These are phyloP conservation scores for Uronychia binucleata DNA, from an alignment of 73 alveolate genomes.

Conservation along the genomic window DNA sequence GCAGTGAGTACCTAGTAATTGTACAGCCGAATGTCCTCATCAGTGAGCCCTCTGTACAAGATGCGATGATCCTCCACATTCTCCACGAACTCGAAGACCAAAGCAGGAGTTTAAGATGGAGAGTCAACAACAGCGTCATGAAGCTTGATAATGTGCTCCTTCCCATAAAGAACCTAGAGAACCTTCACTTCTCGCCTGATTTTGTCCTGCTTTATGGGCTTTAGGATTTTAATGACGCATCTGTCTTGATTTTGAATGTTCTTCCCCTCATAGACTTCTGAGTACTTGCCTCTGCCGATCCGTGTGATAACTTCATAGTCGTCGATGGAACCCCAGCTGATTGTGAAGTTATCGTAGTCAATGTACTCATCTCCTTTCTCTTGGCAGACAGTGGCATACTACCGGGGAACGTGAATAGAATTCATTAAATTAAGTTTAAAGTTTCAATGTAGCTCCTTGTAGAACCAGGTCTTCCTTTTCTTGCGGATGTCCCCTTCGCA, in stretches of 20 bases:
- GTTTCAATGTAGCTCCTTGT: not conserved
- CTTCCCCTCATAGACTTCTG: slow-evolving; percentile 88
- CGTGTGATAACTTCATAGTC: slow-evolving; percentile 78
- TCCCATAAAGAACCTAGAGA: slow-evolving; percentile 69
- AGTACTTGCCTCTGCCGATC: slow-evolving; percentile 77
- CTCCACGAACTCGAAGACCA: slow-evolving; percentile 65
- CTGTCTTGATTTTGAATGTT: slow-evolving; percentile 57
- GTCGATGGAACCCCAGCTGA: slow-evolving; percentile 84
- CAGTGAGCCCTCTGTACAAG: slow-evolving; percentile 61
- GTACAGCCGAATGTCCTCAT: slow-evolving; percentile 58
- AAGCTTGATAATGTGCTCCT: slow-evolving; percentile 63
- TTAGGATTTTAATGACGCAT: slow-evolving; percentile 83
- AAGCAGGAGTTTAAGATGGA: slow-evolving; percentile 58
- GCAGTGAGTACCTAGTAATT: slow-evolving; percentile 50
- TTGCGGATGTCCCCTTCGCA: not conserved
- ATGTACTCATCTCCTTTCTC: slow-evolving; percentile 70
- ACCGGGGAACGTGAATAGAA: not conserved
- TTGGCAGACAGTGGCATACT: slow-evolving; percentile 16
- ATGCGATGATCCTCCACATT: slow-evolving; percentile 67
- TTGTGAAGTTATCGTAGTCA: slow-evolving; percentile 66
- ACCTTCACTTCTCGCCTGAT: slow-evolving; percentile 81
- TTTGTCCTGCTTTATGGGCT: slow-evolving; percentile 86
- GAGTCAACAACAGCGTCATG: slow-evolving; percentile 69
- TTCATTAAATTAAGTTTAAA: not conserved
- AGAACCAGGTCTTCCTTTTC: not conserved